Evolutionary conservation across 805 yeast genomes (phyloP).

Genomic region (Pichia californica): DNA sequence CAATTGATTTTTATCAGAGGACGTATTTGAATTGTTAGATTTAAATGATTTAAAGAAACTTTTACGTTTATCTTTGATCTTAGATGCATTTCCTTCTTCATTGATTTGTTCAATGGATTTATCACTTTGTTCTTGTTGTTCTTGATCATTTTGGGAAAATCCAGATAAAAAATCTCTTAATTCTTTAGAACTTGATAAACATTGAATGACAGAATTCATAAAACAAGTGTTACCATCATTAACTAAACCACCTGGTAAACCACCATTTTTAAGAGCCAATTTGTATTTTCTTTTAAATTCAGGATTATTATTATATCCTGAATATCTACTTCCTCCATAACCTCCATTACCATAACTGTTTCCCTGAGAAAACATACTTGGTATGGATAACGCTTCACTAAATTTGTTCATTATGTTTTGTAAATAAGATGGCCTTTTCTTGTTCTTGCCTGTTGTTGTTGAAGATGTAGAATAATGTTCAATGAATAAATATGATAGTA

Average conservation of each 20-base stretch:
- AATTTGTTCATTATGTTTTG: slow-evolving; percentile 11
- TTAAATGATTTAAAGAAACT: slow-evolving; percentile 13
- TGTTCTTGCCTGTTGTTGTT: background rate
- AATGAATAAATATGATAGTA: slow-evolving; percentile 3
- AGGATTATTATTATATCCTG: slow-evolving; percentile 6
- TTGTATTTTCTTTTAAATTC: slow-evolving; percentile 15
- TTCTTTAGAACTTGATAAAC: slow-evolving; percentile 66
- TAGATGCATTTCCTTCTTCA: too few species aligned
- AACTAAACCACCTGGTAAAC: slow-evolving; percentile 74
- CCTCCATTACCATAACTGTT: background rate
- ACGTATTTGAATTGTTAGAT: too few species aligned
- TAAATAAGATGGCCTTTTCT: background rate
- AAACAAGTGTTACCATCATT: slow-evolving; percentile 95
- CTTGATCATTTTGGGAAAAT: too few species aligned
- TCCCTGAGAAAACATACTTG: slow-evolving; percentile 5
- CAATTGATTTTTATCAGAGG: slow-evolving; percentile 6
- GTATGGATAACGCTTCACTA: slow-evolving; percentile 12
- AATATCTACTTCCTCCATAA: background rate
- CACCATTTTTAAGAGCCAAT: slow-evolving; percentile 53
- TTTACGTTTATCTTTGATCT: background rate
- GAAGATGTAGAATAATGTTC: background rate
- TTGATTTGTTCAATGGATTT: too few species aligned
- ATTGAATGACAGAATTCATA: slow-evolving; percentile 86
- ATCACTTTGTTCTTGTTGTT: too few species aligned
- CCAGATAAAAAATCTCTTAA: slow-evolving; percentile 50